Evolutionary conservation across 2,329 filamentous ascomycete species (phyloP).

Genomic region (Seiridium cupressi): DNA sequence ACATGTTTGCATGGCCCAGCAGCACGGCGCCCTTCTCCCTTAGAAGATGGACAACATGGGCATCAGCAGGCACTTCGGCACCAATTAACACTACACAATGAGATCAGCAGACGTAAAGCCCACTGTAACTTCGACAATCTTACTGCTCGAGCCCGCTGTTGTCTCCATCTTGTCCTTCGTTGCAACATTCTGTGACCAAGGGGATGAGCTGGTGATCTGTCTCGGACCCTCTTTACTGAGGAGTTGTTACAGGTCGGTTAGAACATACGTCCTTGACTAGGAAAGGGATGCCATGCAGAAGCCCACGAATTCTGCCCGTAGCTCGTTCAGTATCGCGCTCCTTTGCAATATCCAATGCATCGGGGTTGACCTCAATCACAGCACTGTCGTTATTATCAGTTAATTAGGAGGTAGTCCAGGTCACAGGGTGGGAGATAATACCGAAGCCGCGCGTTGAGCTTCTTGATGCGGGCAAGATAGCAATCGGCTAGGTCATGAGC

Average conservation of each 20-base stretch:
- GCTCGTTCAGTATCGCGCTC: constrained; percentile 59
- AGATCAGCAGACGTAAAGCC: not conserved
- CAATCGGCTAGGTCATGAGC: constrained; percentile 10
- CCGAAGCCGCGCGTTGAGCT: constrained; percentile 4
- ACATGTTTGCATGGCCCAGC: constrained; percentile 68
- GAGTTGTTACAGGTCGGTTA: not conserved
- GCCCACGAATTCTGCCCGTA: constrained; percentile 55
- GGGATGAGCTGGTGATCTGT: not conserved
- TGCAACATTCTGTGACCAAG: constrained; percentile 49
- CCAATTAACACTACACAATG: constrained; percentile 53
- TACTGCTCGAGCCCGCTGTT: constrained; percentile 53
- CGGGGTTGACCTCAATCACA: constrained; percentile 67
- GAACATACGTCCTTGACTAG: constrained; percentile 60
- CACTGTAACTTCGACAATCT: constrained; percentile 38
- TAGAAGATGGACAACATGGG: constrained; percentile 34
- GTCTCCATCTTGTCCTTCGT: constrained; percentile 71
- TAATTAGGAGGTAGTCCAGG: not conserved
- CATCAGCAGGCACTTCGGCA: constrained; percentile 57
- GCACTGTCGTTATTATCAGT: constrained; percentile 33
- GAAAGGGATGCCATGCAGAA: constrained; percentile 74
- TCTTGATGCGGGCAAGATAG: constrained; percentile 12
- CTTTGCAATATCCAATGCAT: constrained; percentile 60
- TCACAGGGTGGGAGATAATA: not conserved
- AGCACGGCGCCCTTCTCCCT: constrained; percentile 48
- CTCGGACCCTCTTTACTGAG: not conserved